Conservation (phyloP, 2,329 filamentous ascomycete genomes). For the Aspergillus uvarum region DNA sequence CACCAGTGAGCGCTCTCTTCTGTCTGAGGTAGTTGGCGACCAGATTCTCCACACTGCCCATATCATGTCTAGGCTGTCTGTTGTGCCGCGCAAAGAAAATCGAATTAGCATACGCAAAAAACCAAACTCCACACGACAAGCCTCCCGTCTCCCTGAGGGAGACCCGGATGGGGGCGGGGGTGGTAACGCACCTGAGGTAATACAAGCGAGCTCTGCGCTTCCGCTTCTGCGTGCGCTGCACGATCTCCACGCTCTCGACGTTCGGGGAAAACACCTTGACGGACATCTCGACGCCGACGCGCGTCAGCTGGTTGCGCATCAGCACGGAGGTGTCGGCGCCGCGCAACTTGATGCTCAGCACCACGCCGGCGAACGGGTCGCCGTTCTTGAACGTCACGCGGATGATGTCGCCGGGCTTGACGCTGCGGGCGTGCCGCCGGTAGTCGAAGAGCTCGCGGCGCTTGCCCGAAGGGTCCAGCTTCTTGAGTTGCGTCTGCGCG, state of each 20-base stretch:
- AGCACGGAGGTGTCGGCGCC: slow-evolving; percentile 87
- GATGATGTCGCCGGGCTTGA: slow-evolving; percentile 83
- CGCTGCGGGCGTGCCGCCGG: slow-evolving; percentile 72
- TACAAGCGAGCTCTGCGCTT: slow-evolving; percentile 83
- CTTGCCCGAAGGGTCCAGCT: slow-evolving; percentile 81
- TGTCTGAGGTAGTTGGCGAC: slow-evolving; percentile 65
- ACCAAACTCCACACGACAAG: neutral
- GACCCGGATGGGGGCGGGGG: too few relatives aligned
- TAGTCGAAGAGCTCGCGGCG: slow-evolving; percentile 76
- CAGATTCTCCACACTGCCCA: slow-evolving; percentile 79
- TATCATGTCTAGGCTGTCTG: slow-evolving; percentile 76
- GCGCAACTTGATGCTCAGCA: slow-evolving; percentile 81
- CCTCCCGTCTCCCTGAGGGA: too few relatives aligned
- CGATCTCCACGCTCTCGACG: slow-evolving; percentile 87
- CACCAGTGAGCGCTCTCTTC: slow-evolving; percentile 47
- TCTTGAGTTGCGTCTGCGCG: slow-evolving; percentile 65
- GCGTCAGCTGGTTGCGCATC: slow-evolving; percentile 80
- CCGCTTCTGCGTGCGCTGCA: slow-evolving; percentile 80
- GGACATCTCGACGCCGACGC: slow-evolving; percentile 94
- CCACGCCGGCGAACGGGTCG: slow-evolving; percentile 87
- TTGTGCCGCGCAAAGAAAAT: neutral
- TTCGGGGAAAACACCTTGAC: slow-evolving; percentile 92
- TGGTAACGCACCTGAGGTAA: slow-evolving; percentile 72
- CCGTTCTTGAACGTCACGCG: slow-evolving; percentile 81
- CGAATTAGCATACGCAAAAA: slow-evolving; percentile 11